A percentile compares a stretch with the other conserved stretches of the same genome.
Conservation (phyloP, 495 filamentous ascomycete species). For the Chlorociboria aeruginascens region DNA sequence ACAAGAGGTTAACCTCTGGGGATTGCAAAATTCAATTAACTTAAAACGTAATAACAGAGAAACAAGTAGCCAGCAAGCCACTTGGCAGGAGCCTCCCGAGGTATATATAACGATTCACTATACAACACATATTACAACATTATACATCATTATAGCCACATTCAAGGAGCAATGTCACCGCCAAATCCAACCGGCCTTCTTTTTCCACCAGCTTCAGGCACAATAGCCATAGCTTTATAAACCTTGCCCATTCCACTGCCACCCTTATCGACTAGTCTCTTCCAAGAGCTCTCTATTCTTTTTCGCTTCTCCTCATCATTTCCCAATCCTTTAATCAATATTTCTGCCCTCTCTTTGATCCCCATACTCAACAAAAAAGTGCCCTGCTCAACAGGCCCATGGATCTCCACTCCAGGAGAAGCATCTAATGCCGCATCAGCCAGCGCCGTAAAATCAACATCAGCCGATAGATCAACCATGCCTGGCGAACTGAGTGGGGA, state of each 20-base stretch:
- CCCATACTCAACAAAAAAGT: slow-evolving; percentile 70
- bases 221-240: slow-evolving; percentile 85
- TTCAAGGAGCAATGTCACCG: slow-evolving; percentile 41
- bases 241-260: slow-evolving; percentile 81
- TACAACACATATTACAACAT: neutral
- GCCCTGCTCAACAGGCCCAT: slow-evolving; percentile 85
- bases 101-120: neutral
- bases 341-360: slow-evolving; percentile 61
- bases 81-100: neutral
- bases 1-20: too few species aligned
- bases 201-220: slow-evolving; percentile 65
- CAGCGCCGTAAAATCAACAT: slow-evolving; percentile 82
- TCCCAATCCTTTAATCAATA: slow-evolving; percentile 40
- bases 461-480: slow-evolving; percentile 71
- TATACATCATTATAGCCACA: neutral
- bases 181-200: slow-evolving; percentile 86
- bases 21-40: too few species aligned
- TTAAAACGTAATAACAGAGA: too few species aligned
- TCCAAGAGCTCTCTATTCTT: slow-evolving; percentile 62
- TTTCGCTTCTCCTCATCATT: slow-evolving; percentile 38
- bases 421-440: slow-evolving; percentile 68
- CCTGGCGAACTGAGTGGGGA: slow-evolving; percentile 70
- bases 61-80: neutral
- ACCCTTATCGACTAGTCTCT: slow-evolving; percentile 64
- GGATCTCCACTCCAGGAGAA: slow-evolving; percentile 72